Evolutionary conservation across 164 flowering plant species (phyloP), one percentile per base, ranked within the genome.

Genomic region (Umbellularia californica): DNA sequence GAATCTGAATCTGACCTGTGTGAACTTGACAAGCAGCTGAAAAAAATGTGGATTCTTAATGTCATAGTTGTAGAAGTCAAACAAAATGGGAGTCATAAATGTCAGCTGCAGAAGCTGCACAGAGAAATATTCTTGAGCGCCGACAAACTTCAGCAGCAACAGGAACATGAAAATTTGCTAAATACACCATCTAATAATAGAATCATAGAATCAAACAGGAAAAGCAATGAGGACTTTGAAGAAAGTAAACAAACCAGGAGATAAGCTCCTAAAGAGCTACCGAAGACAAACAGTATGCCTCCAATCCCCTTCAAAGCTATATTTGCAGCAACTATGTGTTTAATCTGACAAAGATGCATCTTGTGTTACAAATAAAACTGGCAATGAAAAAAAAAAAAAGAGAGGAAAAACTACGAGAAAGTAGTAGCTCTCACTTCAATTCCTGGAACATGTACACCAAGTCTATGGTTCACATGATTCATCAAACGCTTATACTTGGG

Each of bases 291-390:
- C 14, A 89, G 83, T 55, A 84, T 50, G 11, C 93, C 86, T 68
- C 92, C 92, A 62, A 89, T n/a, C 13, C 88, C 90, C 81, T 87
- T 87, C 23, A 89, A 70, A 9, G 75, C 87, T 41, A 91, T 84
- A 65, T 77, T 67, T 23, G 78, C 87, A n/a, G 84, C 83, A 52
- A 85, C 83, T 12, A 88, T 3, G 77, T 83, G 78, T 75, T 79
- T 85, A 7, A 80, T 81, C 93, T 88, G 90, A 51, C 22, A 65
- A 33, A 58, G 10, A 65, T 1, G 3, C 17, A 50, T 68, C 52
- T 2, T 13, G n/a, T n/a, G 50, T 50, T 20, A 25, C 5, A 27
- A 60, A 23, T 30, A 17, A 35, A 25, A 58, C 7, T 33, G 52
- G 35, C 33, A 0, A 1, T 41, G 20, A 9, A 35, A 23, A 30